These are phyloP conservation scores for Pseudopyricularia cyperi DNA, from an alignment of 2,329 filamentous ascomycete species.

Conservation along the genomic window DNA sequence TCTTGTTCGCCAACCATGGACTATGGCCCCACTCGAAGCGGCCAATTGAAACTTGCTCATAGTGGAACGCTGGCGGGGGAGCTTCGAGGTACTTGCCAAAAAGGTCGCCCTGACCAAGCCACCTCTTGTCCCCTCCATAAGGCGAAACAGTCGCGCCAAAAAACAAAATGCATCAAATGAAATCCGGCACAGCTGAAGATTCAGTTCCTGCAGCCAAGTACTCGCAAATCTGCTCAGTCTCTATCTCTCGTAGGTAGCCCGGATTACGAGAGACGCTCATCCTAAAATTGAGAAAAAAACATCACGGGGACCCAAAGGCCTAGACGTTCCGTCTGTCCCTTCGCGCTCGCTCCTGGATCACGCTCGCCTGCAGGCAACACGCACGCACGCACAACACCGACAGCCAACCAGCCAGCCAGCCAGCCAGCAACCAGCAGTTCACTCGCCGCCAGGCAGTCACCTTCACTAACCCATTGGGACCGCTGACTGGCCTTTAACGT, in stretches of 20 bases:
- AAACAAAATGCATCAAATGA: not conserved
- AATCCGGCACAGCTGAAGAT: not conserved
- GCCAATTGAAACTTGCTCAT: conserved; percentile 11
- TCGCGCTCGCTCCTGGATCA: not conserved
- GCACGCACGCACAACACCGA: no score
- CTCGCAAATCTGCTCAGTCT: no score
- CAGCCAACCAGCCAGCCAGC: no score
- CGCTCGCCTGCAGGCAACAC: no score
- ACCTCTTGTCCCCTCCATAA: not conserved
- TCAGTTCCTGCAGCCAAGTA: not conserved
- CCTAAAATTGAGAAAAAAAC: no score
- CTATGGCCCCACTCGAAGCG: not conserved
- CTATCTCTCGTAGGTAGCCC: no score
- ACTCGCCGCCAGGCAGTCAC: not conserved
- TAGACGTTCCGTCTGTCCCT: not conserved
- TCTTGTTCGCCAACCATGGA: not conserved
- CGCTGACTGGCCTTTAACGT: not conserved
- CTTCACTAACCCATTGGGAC: not conserved
- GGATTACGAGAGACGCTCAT: not conserved
- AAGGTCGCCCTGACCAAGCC: not conserved
- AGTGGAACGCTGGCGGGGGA: conserved; percentile 3
- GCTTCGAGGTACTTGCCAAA: not conserved
- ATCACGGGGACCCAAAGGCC: not conserved
- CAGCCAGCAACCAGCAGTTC: no score
- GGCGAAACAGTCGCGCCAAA: not conserved